phyloP scores from a whole-genome alignment of 2,329 filamentous ascomycete species.

The Nigrospora sphaerica region DNA sequence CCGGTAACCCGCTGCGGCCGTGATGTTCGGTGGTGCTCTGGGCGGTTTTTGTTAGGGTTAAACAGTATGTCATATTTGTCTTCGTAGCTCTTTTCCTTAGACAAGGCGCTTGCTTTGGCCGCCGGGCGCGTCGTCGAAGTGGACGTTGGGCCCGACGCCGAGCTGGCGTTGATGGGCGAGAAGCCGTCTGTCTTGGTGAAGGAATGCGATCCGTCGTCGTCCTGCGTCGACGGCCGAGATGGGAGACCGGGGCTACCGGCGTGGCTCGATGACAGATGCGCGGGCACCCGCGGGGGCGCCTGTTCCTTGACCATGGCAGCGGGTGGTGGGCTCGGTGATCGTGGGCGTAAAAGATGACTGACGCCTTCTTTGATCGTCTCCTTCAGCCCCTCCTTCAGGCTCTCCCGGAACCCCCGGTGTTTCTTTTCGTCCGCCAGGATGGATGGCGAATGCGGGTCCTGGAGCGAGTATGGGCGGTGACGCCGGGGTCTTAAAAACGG shows the following conservation, averaged over 20 bases:
- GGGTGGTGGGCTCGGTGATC: conserved; percentile 2
- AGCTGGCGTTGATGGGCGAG: conserved; percentile 6
- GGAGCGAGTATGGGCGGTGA: too few species aligned
- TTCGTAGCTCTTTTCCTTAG: conserved; percentile 27
- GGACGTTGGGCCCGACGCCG: conserved; percentile 4
- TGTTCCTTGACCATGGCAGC: conserved; percentile 39
- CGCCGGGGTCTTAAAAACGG: too few species aligned
- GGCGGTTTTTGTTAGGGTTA: conserved; percentile 45
- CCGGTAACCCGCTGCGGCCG: conserved; percentile 39
- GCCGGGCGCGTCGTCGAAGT: conserved; percentile 12
- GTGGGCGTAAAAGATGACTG: conserved; percentile 6
- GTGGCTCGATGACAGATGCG: conserved; percentile 28
- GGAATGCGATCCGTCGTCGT: conserved; percentile 6
- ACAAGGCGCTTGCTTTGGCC: conserved; percentile 16
- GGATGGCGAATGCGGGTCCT: too few species aligned
- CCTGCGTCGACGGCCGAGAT: conserved; percentile 12
- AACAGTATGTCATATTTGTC: conserved; percentile 48
- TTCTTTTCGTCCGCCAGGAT: conserved; percentile 3
- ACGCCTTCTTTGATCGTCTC: conserved; percentile 5
- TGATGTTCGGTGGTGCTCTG: conserved; percentile 40
- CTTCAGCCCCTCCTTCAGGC: conserved; percentile 7
- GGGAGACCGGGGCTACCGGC: conserved; percentile 10
- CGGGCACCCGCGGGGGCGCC: conserved; percentile 35
- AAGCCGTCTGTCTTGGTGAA: conserved; percentile 7
- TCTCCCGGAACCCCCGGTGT: conserved; percentile 6